A percentile compares a stretch with the other conserved stretches of the same genome.
Conservation (phyloP, 176 grass and related monocot genomes). For the Canna indica region DNA sequence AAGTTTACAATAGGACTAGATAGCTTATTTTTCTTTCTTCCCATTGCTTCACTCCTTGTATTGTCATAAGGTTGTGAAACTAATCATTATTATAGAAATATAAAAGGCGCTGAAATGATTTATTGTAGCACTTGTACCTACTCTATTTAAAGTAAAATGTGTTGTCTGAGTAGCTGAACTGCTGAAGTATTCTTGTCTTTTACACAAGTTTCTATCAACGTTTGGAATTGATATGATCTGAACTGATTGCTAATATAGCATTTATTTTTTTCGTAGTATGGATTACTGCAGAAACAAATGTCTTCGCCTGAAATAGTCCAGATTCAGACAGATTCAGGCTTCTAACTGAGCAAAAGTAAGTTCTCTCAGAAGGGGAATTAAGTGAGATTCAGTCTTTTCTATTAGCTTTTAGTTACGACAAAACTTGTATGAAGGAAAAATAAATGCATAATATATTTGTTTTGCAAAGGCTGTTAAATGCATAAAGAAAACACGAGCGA, state of each 20-base stretch:
- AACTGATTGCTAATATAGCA: background rate
- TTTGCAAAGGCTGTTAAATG: background rate
- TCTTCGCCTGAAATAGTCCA: no score
- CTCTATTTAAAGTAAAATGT: background rate
- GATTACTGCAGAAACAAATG: no score
- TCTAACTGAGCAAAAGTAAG: background rate
- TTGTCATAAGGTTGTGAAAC: background rate
- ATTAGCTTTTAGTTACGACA: no score
- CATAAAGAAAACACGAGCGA: no score
- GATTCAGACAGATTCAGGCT: background rate
- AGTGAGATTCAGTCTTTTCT: no score
- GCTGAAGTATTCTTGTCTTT: background rate
- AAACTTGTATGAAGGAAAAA: no score
- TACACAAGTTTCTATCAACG: background rate
- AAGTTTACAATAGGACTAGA: no score
- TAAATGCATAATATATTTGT: no score
- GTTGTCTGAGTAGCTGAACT: background rate
- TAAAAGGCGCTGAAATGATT: background rate
- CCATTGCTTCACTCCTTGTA: no score
- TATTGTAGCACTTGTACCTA: background rate
- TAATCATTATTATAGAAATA: background rate
- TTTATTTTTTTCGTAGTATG: no score
- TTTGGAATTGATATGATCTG: background rate
- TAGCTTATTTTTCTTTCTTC: no score
- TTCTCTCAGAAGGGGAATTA: no score